Percentiles rank a stretch among this genome's conserved stretches.
These are phyloP conservation scores for Pyricularia grisea DNA, from an alignment of 2,329 filamentous ascomycete species.

Conservation along the genomic window DNA sequence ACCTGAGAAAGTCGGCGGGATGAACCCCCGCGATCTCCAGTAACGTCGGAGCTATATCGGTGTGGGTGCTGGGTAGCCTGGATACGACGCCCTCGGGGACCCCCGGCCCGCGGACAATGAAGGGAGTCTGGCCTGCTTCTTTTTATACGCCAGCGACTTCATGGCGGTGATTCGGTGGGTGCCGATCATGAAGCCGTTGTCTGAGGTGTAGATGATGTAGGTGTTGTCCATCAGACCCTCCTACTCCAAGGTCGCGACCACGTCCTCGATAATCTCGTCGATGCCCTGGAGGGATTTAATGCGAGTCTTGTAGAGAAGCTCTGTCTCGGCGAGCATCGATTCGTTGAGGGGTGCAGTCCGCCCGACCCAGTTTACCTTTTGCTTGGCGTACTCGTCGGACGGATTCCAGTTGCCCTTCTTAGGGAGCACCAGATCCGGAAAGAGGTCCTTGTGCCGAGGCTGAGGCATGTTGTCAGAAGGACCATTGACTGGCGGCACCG, in stretches of 20 bases:
- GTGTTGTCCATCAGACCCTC: conserved; percentile 17
- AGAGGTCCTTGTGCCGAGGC: conserved; percentile 10
- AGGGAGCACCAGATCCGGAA: conserved; percentile 10
- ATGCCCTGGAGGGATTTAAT: conserved; percentile 18
- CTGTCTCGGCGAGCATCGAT: conserved; percentile 9
- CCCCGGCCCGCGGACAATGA: conserved; percentile 18
- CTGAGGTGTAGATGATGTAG: conserved; percentile 17
- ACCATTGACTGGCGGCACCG: background rate
- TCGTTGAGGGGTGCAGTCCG: conserved; percentile 11
- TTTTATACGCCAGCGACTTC: conserved; percentile 17
- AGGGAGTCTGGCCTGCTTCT: conserved; percentile 21
- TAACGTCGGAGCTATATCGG: conserved; percentile 20
- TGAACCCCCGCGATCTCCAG: conserved; percentile 17
- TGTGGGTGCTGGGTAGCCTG: conserved; percentile 13
- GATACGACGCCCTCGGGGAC: conserved; percentile 11
- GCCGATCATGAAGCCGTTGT: conserved; percentile 19
- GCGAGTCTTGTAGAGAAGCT: conserved; percentile 13
- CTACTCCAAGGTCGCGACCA: conserved; percentile 17
- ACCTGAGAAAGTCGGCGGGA: conserved; percentile 11
- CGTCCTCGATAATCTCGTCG: conserved; percentile 23
- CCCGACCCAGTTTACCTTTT: conserved; percentile 13
- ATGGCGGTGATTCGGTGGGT: conserved; percentile 15
- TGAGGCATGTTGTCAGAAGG: background rate
- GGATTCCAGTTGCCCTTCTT: conserved; percentile 16
- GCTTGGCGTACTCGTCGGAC: conserved; percentile 8